These are phyloP conservation scores for Epichloe gansuensis DNA, from an alignment of 2,329 filamentous ascomycete genomes.

Conservation along the genomic window DNA sequence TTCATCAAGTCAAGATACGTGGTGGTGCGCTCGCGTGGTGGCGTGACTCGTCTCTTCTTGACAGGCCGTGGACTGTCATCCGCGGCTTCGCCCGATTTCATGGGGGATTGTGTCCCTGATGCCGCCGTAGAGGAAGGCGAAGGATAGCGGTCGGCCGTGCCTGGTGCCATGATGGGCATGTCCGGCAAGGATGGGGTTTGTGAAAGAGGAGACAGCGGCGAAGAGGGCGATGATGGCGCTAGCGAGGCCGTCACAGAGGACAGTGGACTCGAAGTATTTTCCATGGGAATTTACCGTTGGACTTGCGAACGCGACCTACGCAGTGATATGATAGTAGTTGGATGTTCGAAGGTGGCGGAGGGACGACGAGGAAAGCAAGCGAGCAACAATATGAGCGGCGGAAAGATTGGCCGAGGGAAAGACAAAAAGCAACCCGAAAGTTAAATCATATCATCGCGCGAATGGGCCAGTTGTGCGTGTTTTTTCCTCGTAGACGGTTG, in stretches of 20 bases:
- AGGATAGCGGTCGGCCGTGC: slow-evolving; percentile 34
- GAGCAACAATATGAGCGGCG: not conserved
- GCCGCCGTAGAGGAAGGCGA: slow-evolving; percentile 35
- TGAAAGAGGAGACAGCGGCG: slow-evolving; percentile 41
- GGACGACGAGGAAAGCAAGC: not conserved
- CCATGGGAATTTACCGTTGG: not conserved
- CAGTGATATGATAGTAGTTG: not conserved
- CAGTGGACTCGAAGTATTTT: slow-evolving; percentile 8
- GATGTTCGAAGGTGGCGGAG: not conserved
- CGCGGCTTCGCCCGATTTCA: slow-evolving; percentile 29
- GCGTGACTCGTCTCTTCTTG: slow-evolving; percentile 60
- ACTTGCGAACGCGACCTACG: not conserved
- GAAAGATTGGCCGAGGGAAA: not conserved
- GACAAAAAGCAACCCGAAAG: not conserved
- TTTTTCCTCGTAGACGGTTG: not conserved
- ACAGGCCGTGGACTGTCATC: slow-evolving; percentile 52
- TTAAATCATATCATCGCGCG: slow-evolving; percentile 3
- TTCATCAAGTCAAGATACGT: slow-evolving; percentile 60
- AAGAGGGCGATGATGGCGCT: slow-evolving; percentile 30
- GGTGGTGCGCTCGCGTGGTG: slow-evolving; percentile 57
- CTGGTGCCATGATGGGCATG: slow-evolving; percentile 26
- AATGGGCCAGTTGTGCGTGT: not conserved
- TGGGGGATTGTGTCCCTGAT: slow-evolving; percentile 39
- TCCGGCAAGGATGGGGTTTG: slow-evolving; percentile 38
- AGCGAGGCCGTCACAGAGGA: slow-evolving; percentile 19